These are phyloP conservation scores for Tieghemiomyces parasiticus DNA, from an alignment of 192 early-diverging fungal genomes.

Conservation along the genomic window DNA sequence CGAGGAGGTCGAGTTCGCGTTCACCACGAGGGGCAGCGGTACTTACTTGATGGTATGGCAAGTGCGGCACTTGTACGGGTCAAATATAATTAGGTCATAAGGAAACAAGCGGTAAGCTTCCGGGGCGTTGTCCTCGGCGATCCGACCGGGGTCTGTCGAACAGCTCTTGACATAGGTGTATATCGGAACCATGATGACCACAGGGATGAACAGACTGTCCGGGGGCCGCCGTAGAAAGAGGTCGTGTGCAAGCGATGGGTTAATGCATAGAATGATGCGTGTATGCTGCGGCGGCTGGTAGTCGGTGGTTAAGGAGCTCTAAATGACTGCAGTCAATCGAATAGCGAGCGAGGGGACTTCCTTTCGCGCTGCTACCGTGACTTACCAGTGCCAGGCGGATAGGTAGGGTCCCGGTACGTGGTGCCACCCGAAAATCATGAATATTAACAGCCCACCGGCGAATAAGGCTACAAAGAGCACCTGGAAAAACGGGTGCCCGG, in stretches of 20 bases:
- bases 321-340: no score
- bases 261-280: no score
- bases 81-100: not conserved
- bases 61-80: slow-evolving; percentile 3
- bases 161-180: not conserved
- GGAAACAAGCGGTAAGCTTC: not conserved
- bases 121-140: not conserved
- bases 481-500: not conserved
- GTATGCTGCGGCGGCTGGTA: no score
- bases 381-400: not conserved
- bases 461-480: not conserved
- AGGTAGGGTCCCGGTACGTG: slow-evolving; percentile 4
- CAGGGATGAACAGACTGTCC: not conserved
- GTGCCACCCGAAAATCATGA: not conserved
- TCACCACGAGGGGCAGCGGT: no score
- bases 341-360: no score
- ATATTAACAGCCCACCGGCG: not conserved
- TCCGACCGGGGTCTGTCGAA: not conserved
- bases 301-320: no score
- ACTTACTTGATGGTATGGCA: slow-evolving; percentile 2
- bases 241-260: not conserved
- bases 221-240: not conserved
- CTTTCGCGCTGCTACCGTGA: not conserved
- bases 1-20: no score
- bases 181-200: not conserved